phyloP scores from a whole-genome alignment of 2,329 filamentous ascomycete genomes.

The Tolypocladium ovalisporum region DNA sequence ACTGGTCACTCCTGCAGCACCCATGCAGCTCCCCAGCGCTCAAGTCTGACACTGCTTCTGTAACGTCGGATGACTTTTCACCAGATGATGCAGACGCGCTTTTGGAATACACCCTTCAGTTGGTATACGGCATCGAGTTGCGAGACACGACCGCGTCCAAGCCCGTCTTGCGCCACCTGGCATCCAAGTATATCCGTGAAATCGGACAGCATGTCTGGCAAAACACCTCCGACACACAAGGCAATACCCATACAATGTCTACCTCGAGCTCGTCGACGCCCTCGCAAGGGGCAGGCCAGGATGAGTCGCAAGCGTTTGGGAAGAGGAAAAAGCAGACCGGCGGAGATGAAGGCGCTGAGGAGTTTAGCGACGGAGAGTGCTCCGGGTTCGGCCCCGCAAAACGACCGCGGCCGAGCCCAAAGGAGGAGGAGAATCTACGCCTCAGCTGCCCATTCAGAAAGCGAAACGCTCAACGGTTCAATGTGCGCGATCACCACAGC shows the following conservation, averaged over 20 bases:
- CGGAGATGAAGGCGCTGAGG: constrained; percentile 21
- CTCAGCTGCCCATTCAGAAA: constrained; percentile 33
- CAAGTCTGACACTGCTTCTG: constrained; percentile 10
- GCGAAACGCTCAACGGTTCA: constrained; percentile 32
- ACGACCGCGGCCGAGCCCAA: constrained; percentile 17
- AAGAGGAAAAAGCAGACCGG: constrained; percentile 24
- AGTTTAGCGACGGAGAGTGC: constrained; percentile 22
- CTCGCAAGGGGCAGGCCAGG: constrained; percentile 13
- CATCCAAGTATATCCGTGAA: constrained; percentile 20
- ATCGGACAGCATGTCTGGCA: constrained; percentile 22
- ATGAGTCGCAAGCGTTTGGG: constrained; percentile 12
- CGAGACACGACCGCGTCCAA: constrained; percentile 18
- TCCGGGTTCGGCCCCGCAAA: constrained; percentile 17
- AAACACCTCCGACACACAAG: constrained; percentile 14
- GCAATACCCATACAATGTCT: constrained; percentile 17
- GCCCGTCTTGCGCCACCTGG: constrained; percentile 17
- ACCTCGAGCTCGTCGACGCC: constrained; percentile 19
- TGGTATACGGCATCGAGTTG: constrained; percentile 26
- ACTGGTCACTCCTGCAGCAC: constrained; percentile 5
- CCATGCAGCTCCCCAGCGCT: constrained; percentile 1
- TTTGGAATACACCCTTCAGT: constrained; percentile 23
- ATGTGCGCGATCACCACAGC: constrained; percentile 31
- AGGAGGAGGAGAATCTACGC: constrained; percentile 26
- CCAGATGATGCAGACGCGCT: constrained; percentile 22
- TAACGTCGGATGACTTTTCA: constrained; percentile 18